phyloP scores from a whole-genome alignment of 2,329 filamentous ascomycete genomes.

The Fusarium camptoceras region DNA sequence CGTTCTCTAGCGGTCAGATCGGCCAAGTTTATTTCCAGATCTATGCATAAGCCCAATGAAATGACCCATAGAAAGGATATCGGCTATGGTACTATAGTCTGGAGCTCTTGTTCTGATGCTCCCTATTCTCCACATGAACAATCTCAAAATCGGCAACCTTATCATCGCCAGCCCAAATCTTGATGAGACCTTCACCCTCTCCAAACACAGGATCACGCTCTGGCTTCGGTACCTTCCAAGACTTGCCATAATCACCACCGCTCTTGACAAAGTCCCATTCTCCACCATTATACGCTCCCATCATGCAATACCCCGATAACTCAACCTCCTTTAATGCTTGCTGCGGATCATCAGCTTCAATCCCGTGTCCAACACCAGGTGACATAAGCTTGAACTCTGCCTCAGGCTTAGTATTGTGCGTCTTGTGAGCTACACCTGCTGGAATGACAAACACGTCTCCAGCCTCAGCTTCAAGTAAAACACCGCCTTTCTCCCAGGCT shows the following conservation, averaged over 20 bases:
- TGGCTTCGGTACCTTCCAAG: constrained; percentile 39
- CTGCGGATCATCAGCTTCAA: constrained; percentile 51
- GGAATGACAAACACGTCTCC: constrained; percentile 71
- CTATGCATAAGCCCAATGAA: neutral
- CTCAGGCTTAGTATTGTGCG: constrained; percentile 56
- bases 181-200: constrained; percentile 2
- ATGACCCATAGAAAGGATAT: neutral
- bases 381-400: constrained; percentile 53
- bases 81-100: neutral
- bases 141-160: neutral
- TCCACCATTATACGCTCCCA: constrained; percentile 62
- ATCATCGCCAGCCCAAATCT: constrained; percentile 29
- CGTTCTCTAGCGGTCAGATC: neutral
- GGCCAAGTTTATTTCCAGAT: neutral
- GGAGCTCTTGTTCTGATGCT: neutral
- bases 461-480: constrained; percentile 59
- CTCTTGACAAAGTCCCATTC: constrained; percentile 39
- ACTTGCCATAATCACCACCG: constrained; percentile 37
- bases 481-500: constrained; percentile 59
- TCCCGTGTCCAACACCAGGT: constrained; percentile 56
- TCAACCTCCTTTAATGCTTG: constrained; percentile 52
- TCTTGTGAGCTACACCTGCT: constrained; percentile 67
- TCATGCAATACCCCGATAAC: constrained; percentile 48
- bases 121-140: constrained; percentile 15
- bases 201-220: constrained; percentile 38